Percentiles rank a stretch among this genome's conserved stretches.
Evolutionary conservation across 768 basidiomycete species (phyloP).

Genomic region (Daedaleopsis sinensis): DNA sequence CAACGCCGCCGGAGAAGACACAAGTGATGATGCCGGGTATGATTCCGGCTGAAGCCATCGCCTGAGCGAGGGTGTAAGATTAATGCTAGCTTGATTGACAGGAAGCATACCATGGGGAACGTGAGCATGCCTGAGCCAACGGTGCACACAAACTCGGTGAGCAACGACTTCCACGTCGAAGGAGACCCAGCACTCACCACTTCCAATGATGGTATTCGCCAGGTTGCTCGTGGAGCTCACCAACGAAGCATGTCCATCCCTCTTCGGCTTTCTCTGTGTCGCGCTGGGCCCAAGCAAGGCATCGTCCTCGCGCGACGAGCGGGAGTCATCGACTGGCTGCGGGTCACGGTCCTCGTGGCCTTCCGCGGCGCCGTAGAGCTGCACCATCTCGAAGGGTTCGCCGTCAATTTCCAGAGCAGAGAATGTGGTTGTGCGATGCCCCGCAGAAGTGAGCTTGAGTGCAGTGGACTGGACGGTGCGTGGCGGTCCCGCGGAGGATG

Average conservation of each 20-base stretch:
- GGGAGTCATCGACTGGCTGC: constrained; percentile 31
- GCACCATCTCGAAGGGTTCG: constrained; percentile 62
- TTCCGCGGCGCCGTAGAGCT: constrained; percentile 63
- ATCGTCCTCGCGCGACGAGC: constrained; percentile 50
- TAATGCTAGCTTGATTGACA: neutral
- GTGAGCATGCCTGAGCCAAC: constrained; percentile 75
- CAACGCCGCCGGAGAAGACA: constrained; percentile 73
- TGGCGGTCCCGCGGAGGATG: constrained; percentile 1
- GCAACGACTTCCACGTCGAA: neutral
- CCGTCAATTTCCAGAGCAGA: constrained; percentile 15
- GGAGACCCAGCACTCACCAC: constrained; percentile 52
- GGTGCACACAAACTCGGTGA: constrained; percentile 3
- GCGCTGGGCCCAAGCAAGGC: constrained; percentile 57
- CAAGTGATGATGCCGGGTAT: constrained; percentile 92
- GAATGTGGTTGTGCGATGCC: constrained; percentile 4
- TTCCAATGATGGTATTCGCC: constrained; percentile 90
- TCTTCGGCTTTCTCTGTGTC: constrained; percentile 32
- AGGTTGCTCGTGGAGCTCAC: constrained; percentile 77
- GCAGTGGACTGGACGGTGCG: constrained; percentile 13
- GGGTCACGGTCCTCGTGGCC: constrained; percentile 33
- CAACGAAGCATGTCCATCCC: constrained; percentile 72
- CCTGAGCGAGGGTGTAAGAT: constrained; percentile 43
- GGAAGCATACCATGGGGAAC: constrained; percentile 69
- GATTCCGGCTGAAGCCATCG: constrained; percentile 87
- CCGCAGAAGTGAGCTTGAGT: constrained; percentile 9